Percentiles rank a stretch among this genome's conserved stretches.
phyloP scores from a whole-genome alignment of 495 filamentous ascomycete genomes.

The Pseudoneurospora amorphoporcata region DNA sequence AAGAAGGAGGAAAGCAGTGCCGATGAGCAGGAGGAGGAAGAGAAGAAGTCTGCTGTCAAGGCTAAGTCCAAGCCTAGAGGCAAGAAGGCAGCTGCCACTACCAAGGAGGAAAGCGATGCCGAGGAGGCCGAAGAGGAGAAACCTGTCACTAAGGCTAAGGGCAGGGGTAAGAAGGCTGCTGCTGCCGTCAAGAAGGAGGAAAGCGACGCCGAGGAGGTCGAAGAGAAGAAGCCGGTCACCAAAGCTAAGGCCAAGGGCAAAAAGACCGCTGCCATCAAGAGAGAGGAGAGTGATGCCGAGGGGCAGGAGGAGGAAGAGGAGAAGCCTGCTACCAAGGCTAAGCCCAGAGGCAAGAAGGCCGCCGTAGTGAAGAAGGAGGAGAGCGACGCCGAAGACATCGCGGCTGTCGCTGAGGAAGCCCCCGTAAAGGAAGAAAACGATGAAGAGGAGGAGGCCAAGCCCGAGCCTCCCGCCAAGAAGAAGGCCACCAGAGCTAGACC shows the following conservation, averaged over 20 bases:
- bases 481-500: slow-evolving; percentile 10
- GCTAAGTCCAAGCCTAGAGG: slow-evolving; percentile 6
- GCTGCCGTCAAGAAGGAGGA: slow-evolving; percentile 11
- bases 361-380: slow-evolving; percentile 16
- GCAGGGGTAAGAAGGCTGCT: slow-evolving; percentile 1
- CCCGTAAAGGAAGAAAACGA: slow-evolving; percentile 3
- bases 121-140: slow-evolving; percentile 21
- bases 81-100: slow-evolving; percentile 8
- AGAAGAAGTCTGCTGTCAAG: slow-evolving; percentile 3
- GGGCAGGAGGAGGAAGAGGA: slow-evolving; percentile 18
- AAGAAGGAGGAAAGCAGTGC: slow-evolving; percentile 8
- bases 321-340: slow-evolving; percentile 23
- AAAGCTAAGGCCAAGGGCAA: slow-evolving; percentile 11
- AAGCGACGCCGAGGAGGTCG: neutral
- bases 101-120: slow-evolving; percentile 6
- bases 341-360: slow-evolving; percentile 22
- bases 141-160: slow-evolving; percentile 1
- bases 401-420: neutral
- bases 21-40: neutral
- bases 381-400: slow-evolving; percentile 22
- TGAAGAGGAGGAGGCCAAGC: slow-evolving; percentile 21
- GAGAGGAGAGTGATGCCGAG: slow-evolving; percentile 6
- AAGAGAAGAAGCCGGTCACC: slow-evolving; percentile 15
- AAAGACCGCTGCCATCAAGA: slow-evolving; percentile 5
- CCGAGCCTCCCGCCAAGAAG: slow-evolving; percentile 17